phyloP scores from a whole-genome alignment of 768 basidiomycete genomes.

The Suillus placidus region DNA sequence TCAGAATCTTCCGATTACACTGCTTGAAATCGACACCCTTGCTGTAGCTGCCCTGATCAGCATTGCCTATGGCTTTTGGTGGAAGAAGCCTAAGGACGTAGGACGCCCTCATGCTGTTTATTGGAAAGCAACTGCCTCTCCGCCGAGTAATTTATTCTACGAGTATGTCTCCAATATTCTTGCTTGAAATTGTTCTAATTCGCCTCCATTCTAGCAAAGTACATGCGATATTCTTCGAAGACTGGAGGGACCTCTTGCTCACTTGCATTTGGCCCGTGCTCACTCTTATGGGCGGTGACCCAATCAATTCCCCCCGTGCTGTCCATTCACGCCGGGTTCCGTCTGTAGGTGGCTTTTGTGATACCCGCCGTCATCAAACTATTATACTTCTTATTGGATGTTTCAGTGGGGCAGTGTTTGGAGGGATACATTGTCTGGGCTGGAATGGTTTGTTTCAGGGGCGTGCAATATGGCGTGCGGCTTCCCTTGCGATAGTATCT shows the following conservation, averaged over 20 bases:
- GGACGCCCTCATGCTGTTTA: conserved; percentile 17
- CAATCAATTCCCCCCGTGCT: not conserved
- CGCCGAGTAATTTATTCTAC: not conserved
- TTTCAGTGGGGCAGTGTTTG: conserved; percentile 23
- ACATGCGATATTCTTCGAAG: not conserved
- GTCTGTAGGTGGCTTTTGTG: not conserved
- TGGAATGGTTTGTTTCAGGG: conserved; percentile 27
- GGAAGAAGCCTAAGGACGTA: conserved; percentile 43
- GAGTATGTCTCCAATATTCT: not conserved
- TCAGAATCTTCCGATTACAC: conserved; percentile 32
- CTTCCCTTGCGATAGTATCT: conserved; percentile 18
- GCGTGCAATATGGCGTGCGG: conserved; percentile 24
- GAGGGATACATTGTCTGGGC: conserved; percentile 29
- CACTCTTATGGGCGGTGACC: too few species aligned
- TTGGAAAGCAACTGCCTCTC: not conserved
- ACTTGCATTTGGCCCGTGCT: too few species aligned
- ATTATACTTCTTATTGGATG: not conserved
- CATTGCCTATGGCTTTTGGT: conserved; percentile 39
- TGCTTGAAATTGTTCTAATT: not conserved
- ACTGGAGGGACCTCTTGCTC: too few species aligned
- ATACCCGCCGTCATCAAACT: not conserved
- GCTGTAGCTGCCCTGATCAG: conserved; percentile 36
- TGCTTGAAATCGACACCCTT: conserved; percentile 58
- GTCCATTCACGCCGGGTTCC: not conserved
- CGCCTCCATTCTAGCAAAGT: not conserved